A percentile compares a stretch with the other conserved stretches of the same genome.
Evolutionary conservation across 2,329 filamentous ascomycete genomes (phyloP).

Genomic region (Pseudocercospora fuligena): DNA sequence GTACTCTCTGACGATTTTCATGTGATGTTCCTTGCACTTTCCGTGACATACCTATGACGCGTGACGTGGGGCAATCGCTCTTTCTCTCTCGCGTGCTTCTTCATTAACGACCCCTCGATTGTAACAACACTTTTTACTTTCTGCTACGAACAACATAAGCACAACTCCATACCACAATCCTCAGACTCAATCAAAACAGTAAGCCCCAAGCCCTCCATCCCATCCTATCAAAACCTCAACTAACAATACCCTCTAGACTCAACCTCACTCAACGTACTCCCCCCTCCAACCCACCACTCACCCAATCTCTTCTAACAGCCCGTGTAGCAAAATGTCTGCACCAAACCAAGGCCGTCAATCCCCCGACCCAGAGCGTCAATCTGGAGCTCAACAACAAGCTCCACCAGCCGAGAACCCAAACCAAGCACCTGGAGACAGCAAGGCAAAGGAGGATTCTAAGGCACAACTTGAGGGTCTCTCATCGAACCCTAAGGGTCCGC

Average conservation of each 20-base stretch:
- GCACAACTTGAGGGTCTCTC: slow-evolving; percentile 59
- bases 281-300: neutral
- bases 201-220: neutral
- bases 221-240: neutral
- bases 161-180: neutral
- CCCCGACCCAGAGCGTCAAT: slow-evolving; percentile 72
- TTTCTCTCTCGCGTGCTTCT: slow-evolving; percentile 10
- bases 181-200: neutral
- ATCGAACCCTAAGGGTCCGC: slow-evolving; percentile 69
- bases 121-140: slow-evolving; percentile 11
- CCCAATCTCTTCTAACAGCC: neutral
- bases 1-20: neutral
- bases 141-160: neutral
- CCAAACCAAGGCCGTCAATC: slow-evolving; percentile 72
- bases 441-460: slow-evolving; percentile 58
- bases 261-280: neutral
- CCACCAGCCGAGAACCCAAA: slow-evolving; percentile 55
- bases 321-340: slow-evolving; percentile 64
- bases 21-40: slow-evolving; percentile 1
- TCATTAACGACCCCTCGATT: slow-evolving; percentile 9
- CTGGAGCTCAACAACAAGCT: slow-evolving; percentile 64
- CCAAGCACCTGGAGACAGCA: slow-evolving; percentile 45
- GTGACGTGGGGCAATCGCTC: neutral
- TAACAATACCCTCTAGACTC: neutral
- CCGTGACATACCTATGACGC: slow-evolving; percentile 10